Base-by-base conservation (phyloP, 2,329 filamentous ascomycete genomes). In the Conoideocrella luteorostrata region DNA sequence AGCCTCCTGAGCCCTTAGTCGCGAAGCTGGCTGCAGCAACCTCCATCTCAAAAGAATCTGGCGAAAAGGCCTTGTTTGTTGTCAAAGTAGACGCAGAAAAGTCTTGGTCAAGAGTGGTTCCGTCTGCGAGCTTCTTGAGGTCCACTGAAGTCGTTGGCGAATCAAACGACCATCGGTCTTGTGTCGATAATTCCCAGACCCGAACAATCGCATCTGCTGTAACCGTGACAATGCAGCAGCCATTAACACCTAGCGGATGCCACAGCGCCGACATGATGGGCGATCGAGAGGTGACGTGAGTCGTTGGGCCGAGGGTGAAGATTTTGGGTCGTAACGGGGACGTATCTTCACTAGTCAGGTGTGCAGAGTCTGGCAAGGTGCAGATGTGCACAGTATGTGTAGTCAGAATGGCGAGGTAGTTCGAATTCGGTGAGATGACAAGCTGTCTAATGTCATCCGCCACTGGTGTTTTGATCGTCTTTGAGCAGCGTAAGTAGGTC, bases 21-120 rank as follows among this genome's bases (percentile, higher is more conserved):
- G 75, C 71, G 67, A 98, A 98, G 60, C 82, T 87, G 40, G 90
- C 89, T 2, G 90, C 84, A 4, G 89, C 88, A 18, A 95, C 88
- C 58, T 96, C 87, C 84, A 98, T 95, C 60, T 97, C 90, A 47
- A 94, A 83, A 2, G 79, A 80, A 60, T 97, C 90, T 0, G 89
- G 86, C 1, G 89, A 95, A 56, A 95, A 97, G 9, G 81, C 84
- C 53, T 85, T 88, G 60, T 81, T 88, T 34, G 80, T 84, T 7
- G 83, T 78, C 49, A 83, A 82, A 17, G 76, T 78, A 1, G 86
- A 87, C 5, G 88, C 87, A 24, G 80, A 74, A 58, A 95, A 87
- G 60, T 96, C 87, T 54, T 95, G 84, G 50, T 94, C 84, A 15
- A 86, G 72, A 4, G 80, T 88, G 3, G 80, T 84, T 21, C 88